These are phyloP conservation scores for Dactylellina sp. DNA, from an alignment of 2,329 filamentous ascomycete genomes.

Conservation along the genomic window DNA sequence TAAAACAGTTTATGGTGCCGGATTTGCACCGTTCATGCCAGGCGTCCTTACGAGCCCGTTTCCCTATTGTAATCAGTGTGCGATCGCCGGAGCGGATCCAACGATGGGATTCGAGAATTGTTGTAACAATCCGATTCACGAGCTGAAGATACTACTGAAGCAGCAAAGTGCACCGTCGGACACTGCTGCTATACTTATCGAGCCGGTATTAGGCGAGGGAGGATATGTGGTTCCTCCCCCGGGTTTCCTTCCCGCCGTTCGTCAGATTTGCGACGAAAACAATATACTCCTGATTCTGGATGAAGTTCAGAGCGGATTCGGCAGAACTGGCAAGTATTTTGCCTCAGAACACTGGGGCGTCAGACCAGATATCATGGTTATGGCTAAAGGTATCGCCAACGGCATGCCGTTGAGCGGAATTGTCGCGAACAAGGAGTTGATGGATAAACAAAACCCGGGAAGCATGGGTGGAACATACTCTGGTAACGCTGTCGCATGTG, in stretches of 20 bases:
- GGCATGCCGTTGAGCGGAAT: constrained; percentile 61
- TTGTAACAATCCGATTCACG: constrained; percentile 63
- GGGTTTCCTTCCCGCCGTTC: constrained; percentile 62
- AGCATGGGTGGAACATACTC: constrained; percentile 64
- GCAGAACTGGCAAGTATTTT: constrained; percentile 66
- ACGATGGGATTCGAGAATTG: constrained; percentile 63
- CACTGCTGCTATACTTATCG: constrained; percentile 63
- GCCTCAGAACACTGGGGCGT: constrained; percentile 65
- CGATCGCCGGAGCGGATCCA: constrained; percentile 60
- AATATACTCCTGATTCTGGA: constrained; percentile 65
- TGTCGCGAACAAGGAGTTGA: constrained; percentile 63
- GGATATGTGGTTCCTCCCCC: constrained; percentile 62
- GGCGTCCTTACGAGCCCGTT: constrained; percentile 64
- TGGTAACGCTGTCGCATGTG: constrained; percentile 63
- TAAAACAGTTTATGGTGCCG: constrained; percentile 63
- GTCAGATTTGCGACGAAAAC: constrained; percentile 65
- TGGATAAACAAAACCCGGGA: constrained; percentile 63
- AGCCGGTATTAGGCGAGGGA: constrained; percentile 63
- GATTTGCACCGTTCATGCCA: constrained; percentile 63
- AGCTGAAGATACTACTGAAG: constrained; percentile 63
- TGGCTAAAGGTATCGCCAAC: constrained; percentile 62
- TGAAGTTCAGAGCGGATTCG: constrained; percentile 66
- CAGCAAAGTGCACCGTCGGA: constrained; percentile 62
- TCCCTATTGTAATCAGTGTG: constrained; percentile 64
- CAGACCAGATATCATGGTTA: constrained; percentile 65